phyloP scores from a whole-genome alignment of 306 rosid genomes.

The Coriaria nepalensis region DNA sequence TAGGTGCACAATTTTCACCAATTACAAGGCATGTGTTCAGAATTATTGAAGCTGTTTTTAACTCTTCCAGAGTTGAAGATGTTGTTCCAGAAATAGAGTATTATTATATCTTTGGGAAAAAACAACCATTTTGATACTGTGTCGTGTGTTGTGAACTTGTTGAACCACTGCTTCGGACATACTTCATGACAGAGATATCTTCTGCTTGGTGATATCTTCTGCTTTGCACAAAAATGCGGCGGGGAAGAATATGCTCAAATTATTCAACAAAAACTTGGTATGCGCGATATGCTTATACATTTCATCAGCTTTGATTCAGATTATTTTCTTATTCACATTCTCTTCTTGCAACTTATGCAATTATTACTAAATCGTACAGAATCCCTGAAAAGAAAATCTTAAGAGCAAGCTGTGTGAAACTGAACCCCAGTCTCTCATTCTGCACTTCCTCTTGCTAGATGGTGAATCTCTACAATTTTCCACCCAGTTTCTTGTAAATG shows the following conservation, averaged over 20 bases:
- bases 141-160: slow-evolving; percentile 41
- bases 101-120: slow-evolving; percentile 50
- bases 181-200: slow-evolving; percentile 41
- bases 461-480: too few species aligned
- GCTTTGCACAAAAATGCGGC: slow-evolving; percentile 48
- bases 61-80: slow-evolving; percentile 33
- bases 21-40: slow-evolving; percentile 53
- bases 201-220: slow-evolving; percentile 55
- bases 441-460: too few species aligned
- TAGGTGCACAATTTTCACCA: slow-evolving; percentile 32
- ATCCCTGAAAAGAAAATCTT: slow-evolving; percentile 30
- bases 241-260: slow-evolving; percentile 59
- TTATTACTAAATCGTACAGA: slow-evolving; percentile 33
- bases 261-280: slow-evolving; percentile 70
- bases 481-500: too few species aligned
- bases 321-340: neutral
- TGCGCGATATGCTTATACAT: slow-evolving; percentile 10
- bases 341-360: neutral
- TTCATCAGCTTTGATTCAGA: neutral
- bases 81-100: slow-evolving; percentile 26
- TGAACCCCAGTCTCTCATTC: slow-evolving; percentile 3
- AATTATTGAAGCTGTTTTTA: slow-evolving; percentile 47
- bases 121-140: slow-evolving; percentile 60
- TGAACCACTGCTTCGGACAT: slow-evolving; percentile 36
- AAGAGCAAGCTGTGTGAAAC: slow-evolving; percentile 17